These are phyloP conservation scores for Synchytrium microbalum DNA, from an alignment of 371 early-diverging fungal genomes.

Conservation along the genomic window DNA sequence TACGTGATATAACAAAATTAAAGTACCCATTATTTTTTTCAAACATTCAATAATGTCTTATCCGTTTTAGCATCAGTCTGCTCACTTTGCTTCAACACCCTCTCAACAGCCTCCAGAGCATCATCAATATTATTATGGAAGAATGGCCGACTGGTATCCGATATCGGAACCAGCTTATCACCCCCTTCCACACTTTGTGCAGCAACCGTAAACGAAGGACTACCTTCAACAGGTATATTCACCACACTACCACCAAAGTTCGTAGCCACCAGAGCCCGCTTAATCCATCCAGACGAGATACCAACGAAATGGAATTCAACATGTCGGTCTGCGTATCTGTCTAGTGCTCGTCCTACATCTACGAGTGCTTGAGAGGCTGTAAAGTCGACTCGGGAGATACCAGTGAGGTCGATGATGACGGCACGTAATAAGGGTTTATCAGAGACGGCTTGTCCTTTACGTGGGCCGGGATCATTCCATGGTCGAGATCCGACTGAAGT, in stretches of 20 bases:
- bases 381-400: constrained; percentile 49
- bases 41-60: too few species aligned
- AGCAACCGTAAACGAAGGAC: too few species aligned
- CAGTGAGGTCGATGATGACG: constrained; percentile 67
- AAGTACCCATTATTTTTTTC: too few species aligned
- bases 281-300: background rate
- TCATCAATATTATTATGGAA: background rate
- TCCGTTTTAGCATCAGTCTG: too few species aligned
- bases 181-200: background rate
- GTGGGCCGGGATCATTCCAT: constrained; percentile 13
- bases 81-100: too few species aligned
- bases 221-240: background rate
- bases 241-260: background rate
- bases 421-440: constrained; percentile 51
- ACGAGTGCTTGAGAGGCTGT: constrained; percentile 67
- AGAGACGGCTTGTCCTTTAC: constrained; percentile 20
- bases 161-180: background rate
- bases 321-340: constrained; percentile 40
- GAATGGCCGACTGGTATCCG: background rate
- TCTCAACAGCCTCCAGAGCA: background rate
- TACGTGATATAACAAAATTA: too few species aligned
- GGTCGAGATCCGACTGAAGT: constrained; percentile 31
- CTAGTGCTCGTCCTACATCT: constrained; percentile 48
- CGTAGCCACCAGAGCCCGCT: background rate
- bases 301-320: constrained; percentile 29